Evolutionary conservation across 225 moss, liverwort and hornwort genomes (phyloP).

Genomic region (Lunularia cruciata): DNA sequence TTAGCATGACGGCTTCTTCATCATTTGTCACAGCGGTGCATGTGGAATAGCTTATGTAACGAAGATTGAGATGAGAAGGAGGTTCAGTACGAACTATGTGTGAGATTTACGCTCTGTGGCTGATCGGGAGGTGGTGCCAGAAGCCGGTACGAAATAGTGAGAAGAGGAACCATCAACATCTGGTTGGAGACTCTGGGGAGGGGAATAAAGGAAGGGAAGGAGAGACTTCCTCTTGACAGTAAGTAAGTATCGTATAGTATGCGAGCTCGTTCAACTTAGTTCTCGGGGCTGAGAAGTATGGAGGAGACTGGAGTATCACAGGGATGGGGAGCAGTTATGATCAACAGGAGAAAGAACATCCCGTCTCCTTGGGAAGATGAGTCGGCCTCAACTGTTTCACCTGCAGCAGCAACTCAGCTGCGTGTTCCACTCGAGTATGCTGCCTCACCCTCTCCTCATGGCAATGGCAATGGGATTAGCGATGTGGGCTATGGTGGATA

Average conservation of each 20-base stretch:
- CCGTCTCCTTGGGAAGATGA: constrained; percentile 39
- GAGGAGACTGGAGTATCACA: constrained; percentile 21
- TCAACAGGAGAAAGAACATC: constrained; percentile 31
- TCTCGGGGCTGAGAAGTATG: constrained; percentile 13
- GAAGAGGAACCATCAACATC: background rate
- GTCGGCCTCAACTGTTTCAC: constrained; percentile 10
- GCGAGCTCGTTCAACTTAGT: background rate
- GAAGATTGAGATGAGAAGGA: no score
- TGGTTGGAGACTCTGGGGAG: background rate
- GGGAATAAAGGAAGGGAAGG: background rate
- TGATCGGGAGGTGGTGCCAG: no score
- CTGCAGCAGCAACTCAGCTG: background rate
- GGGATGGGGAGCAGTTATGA: constrained; percentile 21
- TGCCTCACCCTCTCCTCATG: constrained; percentile 16
- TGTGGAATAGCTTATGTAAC: no score
- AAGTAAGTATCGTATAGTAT: background rate
- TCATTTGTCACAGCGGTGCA: no score
- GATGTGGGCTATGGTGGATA: constrained; percentile 26
- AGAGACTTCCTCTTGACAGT: background rate
- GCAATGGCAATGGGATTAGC: constrained; percentile 4
- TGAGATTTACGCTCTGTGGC: no score
- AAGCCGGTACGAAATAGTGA: no score
- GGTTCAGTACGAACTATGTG: no score
- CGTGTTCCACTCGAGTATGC: constrained; percentile 12
- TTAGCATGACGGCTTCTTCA: no score